Percentiles rank a stretch among this genome's conserved stretches.
phyloP scores from a whole-genome alignment of 2,329 filamentous ascomycete species.

The Grosmannia huntii region DNA sequence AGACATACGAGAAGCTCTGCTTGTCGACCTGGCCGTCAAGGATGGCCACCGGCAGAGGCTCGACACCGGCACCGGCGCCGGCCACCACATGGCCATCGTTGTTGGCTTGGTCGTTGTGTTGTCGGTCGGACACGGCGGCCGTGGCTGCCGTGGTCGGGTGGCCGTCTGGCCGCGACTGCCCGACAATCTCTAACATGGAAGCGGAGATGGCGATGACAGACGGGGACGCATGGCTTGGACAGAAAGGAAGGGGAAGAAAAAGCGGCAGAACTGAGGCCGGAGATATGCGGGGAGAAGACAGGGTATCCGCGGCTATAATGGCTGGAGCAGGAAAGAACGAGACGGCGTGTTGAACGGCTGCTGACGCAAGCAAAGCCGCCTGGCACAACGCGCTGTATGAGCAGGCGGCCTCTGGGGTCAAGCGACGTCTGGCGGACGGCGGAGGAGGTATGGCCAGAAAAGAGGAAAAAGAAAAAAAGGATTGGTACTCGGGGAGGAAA shows the following conservation, averaged over 20 bases:
- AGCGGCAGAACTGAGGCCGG: background rate
- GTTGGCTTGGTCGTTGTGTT: background rate
- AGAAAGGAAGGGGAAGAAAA: too few relatives aligned
- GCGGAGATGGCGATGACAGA: conserved; percentile 1
- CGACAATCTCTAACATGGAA: conserved; percentile 36
- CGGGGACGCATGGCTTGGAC: conserved; percentile 32
- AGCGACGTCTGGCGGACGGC: too few relatives aligned
- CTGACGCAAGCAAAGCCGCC: too few relatives aligned
- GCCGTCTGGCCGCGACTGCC: conserved; percentile 25
- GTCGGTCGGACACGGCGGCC: background rate
- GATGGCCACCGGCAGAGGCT: conserved; percentile 34
- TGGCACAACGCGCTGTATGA: too few relatives aligned
- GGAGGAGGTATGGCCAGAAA: background rate
- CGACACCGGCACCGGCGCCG: conserved; percentile 15
- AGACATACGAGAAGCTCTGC: conserved; percentile 70
- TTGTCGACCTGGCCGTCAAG: conserved; percentile 44
- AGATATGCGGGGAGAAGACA: too few relatives aligned
- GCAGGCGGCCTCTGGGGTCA: too few relatives aligned
- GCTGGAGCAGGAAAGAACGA: too few relatives aligned
- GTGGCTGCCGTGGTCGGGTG: conserved; percentile 3
- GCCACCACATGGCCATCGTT: background rate
- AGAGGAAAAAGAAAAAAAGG: background rate
- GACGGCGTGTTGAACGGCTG: too few relatives aligned
- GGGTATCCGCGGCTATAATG: too few relatives aligned
- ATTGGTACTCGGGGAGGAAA: too few relatives aligned